phyloP scores from a whole-genome alignment of 805 yeast species.

The Zygosaccharomyces kombuchaensis region DNA sequence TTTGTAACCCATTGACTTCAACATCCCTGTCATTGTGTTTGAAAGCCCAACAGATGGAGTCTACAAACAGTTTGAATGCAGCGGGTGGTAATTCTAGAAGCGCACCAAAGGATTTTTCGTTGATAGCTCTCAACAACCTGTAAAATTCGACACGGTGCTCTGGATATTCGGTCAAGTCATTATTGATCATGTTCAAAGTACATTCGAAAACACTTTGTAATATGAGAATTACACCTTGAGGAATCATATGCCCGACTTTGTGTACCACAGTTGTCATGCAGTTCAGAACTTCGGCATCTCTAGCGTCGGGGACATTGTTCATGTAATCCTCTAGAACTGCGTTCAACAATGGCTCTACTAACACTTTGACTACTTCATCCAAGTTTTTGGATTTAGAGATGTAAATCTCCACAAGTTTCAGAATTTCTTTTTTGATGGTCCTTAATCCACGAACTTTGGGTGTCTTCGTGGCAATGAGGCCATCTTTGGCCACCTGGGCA shows the following conservation, averaged over 20 bases:
- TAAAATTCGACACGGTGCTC: conserved; percentile 97
- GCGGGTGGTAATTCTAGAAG: conserved; percentile 83
- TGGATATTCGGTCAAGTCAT: conserved; percentile 93
- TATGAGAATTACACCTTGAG: conserved; percentile 82
- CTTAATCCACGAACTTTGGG: conserved; percentile 93
- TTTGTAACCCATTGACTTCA: conserved; percentile 82
- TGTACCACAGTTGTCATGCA: conserved; percentile 89
- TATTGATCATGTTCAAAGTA: conserved; percentile 91
- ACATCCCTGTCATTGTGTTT: conserved; percentile 97
- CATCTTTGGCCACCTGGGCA: conserved; percentile 71
- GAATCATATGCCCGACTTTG: conserved; percentile 81
- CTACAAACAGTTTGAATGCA: conserved; percentile 85
- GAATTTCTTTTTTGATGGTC: conserved; percentile 91
- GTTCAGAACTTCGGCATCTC: conserved; percentile 95
- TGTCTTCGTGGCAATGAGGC: conserved; percentile 86
- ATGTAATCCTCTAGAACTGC: conserved; percentile 89
- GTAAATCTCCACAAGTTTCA: conserved; percentile 84
- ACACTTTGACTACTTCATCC: conserved; percentile 76
- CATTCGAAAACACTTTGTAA: conserved; percentile 90
- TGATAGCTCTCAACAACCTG: conserved; percentile 81
- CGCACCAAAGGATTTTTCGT: conserved; percentile 79
- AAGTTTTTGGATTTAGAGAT: conserved; percentile 79
- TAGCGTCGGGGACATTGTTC: conserved; percentile 87
- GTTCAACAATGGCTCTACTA: conserved; percentile 75
- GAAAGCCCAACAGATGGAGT: conserved; percentile 97